A percentile compares a stretch with the other conserved stretches of the same genome.
phyloP scores from a whole-genome alignment of 2,329 filamentous ascomycete species.

The Fusarium armeniacum region DNA sequence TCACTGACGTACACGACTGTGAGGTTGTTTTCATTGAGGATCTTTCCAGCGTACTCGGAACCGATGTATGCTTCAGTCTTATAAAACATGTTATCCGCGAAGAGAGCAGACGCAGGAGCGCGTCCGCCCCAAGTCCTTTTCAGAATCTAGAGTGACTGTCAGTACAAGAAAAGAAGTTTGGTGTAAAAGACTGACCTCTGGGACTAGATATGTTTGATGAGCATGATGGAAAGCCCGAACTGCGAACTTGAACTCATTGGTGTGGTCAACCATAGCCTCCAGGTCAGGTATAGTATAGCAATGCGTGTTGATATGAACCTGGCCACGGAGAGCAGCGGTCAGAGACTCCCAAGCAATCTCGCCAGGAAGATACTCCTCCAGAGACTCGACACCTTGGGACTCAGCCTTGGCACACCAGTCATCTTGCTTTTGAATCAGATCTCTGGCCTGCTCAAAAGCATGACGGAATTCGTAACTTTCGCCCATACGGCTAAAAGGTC shows the following conservation, averaged over 20 bases:
- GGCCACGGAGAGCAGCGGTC: conserved; percentile 72
- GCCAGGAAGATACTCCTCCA: conserved; percentile 71
- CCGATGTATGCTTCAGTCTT: conserved; percentile 76
- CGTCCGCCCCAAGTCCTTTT: conserved; percentile 69
- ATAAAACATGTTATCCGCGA: conserved; percentile 81
- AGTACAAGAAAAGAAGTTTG: conserved; percentile 3
- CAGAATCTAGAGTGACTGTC: conserved; percentile 58
- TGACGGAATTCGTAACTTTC: conserved; percentile 79
- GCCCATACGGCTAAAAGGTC: conserved; percentile 72
- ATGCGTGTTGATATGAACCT: conserved; percentile 78
- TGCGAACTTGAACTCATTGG: conserved; percentile 78
- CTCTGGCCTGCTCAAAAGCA: conserved; percentile 73
- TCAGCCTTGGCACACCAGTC: conserved; percentile 76
- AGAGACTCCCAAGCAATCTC: conserved; percentile 75
- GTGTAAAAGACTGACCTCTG: conserved; percentile 64
- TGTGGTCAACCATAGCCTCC: conserved; percentile 77
- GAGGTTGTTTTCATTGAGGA: conserved; percentile 74
- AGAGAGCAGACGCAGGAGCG: conserved; percentile 71
- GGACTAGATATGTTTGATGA: conserved; percentile 75
- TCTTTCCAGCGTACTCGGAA: conserved; percentile 75
- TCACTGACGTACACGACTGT: conserved; percentile 78
- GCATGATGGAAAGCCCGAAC: conserved; percentile 79
- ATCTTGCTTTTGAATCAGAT: conserved; percentile 71
- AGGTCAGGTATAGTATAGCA: conserved; percentile 79
- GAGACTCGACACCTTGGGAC: conserved; percentile 62